Percentiles rank a stretch among this genome's conserved stretches.
phyloP scores from a whole-genome alignment of 139 green algal species.

The Axilococcus clingmanii region DNA sequence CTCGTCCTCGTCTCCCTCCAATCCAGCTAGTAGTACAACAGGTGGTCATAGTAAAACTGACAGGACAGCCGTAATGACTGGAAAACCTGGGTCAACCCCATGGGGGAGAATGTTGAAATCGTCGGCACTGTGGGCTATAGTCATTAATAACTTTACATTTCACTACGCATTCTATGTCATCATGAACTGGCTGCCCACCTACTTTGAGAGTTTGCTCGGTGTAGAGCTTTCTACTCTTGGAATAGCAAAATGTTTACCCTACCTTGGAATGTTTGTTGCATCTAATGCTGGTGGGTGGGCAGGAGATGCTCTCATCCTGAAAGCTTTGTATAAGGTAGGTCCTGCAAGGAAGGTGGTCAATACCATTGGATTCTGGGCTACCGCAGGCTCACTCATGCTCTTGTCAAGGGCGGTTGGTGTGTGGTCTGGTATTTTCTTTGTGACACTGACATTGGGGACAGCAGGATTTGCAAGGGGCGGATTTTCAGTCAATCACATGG shows the following conservation, averaged over 20 bases:
- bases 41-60: not conserved
- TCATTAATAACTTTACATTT: conserved; percentile 97
- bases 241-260: conserved; percentile 73
- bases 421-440: conserved; percentile 24
- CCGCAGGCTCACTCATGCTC: conserved; percentile 46
- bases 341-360: conserved; percentile 81
- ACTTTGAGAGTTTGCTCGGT: conserved; percentile 82
- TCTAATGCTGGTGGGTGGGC: conserved; percentile 70
- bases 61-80: not conserved
- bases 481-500: conserved; percentile 95
- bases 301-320: conserved; percentile 77
- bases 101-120: conserved; percentile 60
- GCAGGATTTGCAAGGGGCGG: conserved; percentile 74
- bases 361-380: conserved; percentile 53
- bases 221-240: conserved; percentile 62
- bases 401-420: conserved; percentile 49
- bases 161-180: conserved; percentile 97
- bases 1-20: conserved; percentile 7
- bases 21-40: no score
- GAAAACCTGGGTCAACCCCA: conserved; percentile 21
- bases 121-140: conserved; percentile 84
- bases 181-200: conserved; percentile 99
- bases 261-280: conserved; percentile 89
- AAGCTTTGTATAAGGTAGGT: conserved; percentile 28
- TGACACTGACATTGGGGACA: conserved; percentile 32